Evolutionary conservation across 108 stramenopile genomes (phyloP).

Genomic region (Conticribra guillardii): DNA sequence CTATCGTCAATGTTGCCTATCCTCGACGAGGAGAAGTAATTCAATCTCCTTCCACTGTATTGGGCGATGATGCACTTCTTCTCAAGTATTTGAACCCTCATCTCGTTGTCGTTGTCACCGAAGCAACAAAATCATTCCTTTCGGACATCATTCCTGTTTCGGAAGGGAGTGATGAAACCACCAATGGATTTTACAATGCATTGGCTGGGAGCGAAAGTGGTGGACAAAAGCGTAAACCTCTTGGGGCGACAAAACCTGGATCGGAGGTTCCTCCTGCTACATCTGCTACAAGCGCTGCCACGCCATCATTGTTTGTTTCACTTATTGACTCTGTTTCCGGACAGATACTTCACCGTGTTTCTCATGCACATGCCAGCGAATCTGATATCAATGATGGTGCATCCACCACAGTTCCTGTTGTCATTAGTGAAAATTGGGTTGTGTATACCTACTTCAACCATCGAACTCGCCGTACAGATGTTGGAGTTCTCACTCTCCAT

Average conservation of each 20-base stretch:
- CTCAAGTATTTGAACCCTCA: slow-evolving; percentile 97
- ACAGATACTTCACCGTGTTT: slow-evolving; percentile 86
- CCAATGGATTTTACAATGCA: slow-evolving; percentile 46
- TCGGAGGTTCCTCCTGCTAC: slow-evolving; percentile 41
- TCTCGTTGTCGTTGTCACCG: slow-evolving; percentile 81
- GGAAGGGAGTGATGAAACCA: slow-evolving; percentile 26
- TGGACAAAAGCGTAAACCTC: slow-evolving; percentile 57
- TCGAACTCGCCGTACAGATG: slow-evolving; percentile 83
- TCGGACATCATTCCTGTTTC: slow-evolving; percentile 13
- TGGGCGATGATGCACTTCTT: slow-evolving; percentile 94
- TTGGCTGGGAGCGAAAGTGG: slow-evolving; percentile 17
- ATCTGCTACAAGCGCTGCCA: slow-evolving; percentile 11
- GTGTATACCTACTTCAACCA: slow-evolving; percentile 92
- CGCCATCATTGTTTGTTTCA: slow-evolving; percentile 71
- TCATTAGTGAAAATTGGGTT: slow-evolving; percentile 93
- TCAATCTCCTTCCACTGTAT: slow-evolving; percentile 74
- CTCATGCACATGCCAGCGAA: slow-evolving; percentile 72
- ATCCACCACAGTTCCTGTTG: slow-evolving; percentile 63
- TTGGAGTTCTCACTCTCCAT: slow-evolving; percentile 89
- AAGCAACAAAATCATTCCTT: slow-evolving; percentile 46
- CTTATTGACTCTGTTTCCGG: slow-evolving; percentile 93
- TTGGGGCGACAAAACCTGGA: slow-evolving; percentile 58
- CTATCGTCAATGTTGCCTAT: slow-evolving; percentile 74
- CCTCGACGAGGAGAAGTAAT: slow-evolving; percentile 79
- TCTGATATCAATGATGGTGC: slow-evolving; percentile 32